phyloP scores from a whole-genome alignment of 2,329 filamentous ascomycete species.

The Fusarium citri region DNA sequence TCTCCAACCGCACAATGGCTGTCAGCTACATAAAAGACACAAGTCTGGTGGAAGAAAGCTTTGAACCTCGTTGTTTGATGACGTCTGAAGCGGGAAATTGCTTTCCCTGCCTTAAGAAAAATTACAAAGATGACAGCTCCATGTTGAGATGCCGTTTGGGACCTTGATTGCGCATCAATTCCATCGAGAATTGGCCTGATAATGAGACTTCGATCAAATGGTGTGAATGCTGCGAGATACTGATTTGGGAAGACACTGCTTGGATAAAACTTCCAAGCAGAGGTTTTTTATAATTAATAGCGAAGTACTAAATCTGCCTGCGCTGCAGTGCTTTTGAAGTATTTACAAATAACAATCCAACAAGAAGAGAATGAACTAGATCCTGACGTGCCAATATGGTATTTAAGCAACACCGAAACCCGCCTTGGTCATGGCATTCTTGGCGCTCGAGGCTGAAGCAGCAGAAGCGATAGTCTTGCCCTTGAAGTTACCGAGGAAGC shows the following conservation, averaged over 20 bases:
- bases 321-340: not conserved
- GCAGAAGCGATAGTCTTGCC: conserved; percentile 65
- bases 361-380: not conserved
- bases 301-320: not conserved
- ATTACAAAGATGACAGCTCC: not conserved
- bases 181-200: accelerated
- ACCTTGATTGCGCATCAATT: not conserved
- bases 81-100: too few relatives aligned
- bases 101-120: too few relatives aligned
- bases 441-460: conserved; percentile 49
- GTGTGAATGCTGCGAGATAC: not conserved
- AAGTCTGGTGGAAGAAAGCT: too few relatives aligned
- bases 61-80: too few relatives aligned
- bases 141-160: not conserved
- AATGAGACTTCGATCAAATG: not conserved
- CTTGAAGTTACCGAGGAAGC: conserved; percentile 62
- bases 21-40: too few relatives aligned
- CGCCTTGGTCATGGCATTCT: conserved; percentile 54
- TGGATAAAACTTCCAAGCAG: not conserved
- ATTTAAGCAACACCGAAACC: conserved; percentile 60
- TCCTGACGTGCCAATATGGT: not conserved
- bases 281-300: not conserved
- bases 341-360: not conserved
- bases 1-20: too few relatives aligned
- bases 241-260: not conserved